Evolutionary conservation across 148 eudicot genomes (phyloP).

Genomic region (Drosera capensis): DNA sequence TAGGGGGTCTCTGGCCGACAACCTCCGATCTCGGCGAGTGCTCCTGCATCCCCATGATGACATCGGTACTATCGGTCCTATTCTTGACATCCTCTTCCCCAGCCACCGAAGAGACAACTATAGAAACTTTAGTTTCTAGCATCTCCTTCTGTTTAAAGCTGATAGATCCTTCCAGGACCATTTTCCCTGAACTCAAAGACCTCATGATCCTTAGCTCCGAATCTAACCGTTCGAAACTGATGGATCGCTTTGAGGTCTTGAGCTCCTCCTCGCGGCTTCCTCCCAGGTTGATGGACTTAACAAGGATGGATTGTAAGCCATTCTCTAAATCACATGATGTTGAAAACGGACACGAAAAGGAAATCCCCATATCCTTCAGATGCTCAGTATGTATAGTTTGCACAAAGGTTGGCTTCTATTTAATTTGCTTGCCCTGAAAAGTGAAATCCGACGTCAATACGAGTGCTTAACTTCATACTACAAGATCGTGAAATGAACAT

Average conservation of each 20-base stretch:
- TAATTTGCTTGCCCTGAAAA: too few relatives aligned
- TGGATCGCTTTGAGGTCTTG: slow-evolving; percentile 31
- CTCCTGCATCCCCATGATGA: slow-evolving; percentile 4
- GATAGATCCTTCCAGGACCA: slow-evolving; percentile 36
- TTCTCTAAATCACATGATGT: slow-evolving; percentile 33
- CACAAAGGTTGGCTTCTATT: too few relatives aligned
- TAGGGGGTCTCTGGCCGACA: slow-evolving; percentile 5
- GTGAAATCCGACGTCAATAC: too few relatives aligned
- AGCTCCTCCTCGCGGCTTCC: slow-evolving; percentile 37
- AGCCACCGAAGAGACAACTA: slow-evolving; percentile 5
- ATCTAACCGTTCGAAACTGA: slow-evolving; percentile 33
- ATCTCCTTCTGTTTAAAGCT: slow-evolving; percentile 26
- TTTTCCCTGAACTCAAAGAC: slow-evolving; percentile 22
- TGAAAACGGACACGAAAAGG: slow-evolving; percentile 51
- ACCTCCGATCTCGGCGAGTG: slow-evolving; percentile 7
- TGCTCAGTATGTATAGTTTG: too few relatives aligned
- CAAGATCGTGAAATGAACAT: too few relatives aligned
- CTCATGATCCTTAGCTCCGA: slow-evolving; percentile 24
- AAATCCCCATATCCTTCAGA: slow-evolving; percentile 84
- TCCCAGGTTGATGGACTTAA: slow-evolving; percentile 30
- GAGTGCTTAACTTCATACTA: too few relatives aligned
- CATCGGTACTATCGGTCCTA: slow-evolving; percentile 2
- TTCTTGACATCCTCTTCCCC: slow-evolving; percentile 6
- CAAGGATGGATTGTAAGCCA: slow-evolving; percentile 35
- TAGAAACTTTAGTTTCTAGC: slow-evolving; percentile 20